Evolutionary conservation across 208 protist species (phyloP), one percentile per base, ranked within the genome.

Genomic region (Wallacemonas sp.): DNA sequence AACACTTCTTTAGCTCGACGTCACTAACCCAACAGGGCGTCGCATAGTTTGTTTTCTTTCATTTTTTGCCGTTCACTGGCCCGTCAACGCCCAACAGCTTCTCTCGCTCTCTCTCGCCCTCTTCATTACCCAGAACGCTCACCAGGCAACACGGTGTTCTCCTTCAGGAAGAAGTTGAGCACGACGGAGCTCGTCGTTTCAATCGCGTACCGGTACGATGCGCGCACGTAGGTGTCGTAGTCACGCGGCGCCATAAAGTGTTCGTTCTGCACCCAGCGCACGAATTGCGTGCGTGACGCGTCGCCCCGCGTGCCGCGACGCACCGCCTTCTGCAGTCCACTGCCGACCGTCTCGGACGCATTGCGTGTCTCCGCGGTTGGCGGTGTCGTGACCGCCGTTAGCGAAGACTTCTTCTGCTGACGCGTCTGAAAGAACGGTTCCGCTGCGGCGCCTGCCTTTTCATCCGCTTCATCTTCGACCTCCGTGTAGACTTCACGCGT

Each of bases 121-220:
- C 38, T 62, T 47, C 11, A n/a, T 49, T 9, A 70, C 56, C 3
- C n/a, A 29, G 27, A 47, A 39, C 26, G 16, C 2, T 48, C 32
- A 1, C 19, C 38, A 17, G 75, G 75, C 2, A 81, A 44, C 8
- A 61, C 46, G 1, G 71, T 74, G 23, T 78, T 67, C 1, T 68
- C 61, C 52, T 64, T 74, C 29, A 83, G 48, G 49, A 81, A 85
- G 32, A 73, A 88, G 52, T 88, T 85, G n/a, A 89, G 48, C 21
- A 89, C 75, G 6, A 86, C 76, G 24, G 68, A 70, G 43, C 73
- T 81, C 4, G 83, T 68, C 11, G 83, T 80, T 46, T 83, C 69
- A 3, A 89, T 70, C 11, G 79, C 82, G 68, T 89, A 89, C n/a
- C 69, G 79, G 47, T 81, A 82, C 4, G 78, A 74, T 0, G 67